Conservation (phyloP, 495 filamentous ascomycete species). For the Neurospora hispaniola region DNA sequence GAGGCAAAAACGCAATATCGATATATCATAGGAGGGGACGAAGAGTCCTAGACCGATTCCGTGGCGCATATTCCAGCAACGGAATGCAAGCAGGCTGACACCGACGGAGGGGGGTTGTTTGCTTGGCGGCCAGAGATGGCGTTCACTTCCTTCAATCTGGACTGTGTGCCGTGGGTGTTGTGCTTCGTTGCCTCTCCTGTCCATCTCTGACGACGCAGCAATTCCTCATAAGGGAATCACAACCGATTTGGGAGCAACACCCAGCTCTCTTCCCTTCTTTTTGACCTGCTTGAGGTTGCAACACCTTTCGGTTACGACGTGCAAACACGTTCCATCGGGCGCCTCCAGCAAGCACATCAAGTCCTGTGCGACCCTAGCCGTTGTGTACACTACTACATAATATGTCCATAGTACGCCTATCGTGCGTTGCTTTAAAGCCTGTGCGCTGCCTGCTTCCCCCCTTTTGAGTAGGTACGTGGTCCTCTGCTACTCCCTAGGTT, state of each 20-base stretch:
- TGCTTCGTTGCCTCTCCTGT: neutral
- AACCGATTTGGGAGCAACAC: neutral
- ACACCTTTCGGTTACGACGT: neutral
- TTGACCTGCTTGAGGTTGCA: neutral
- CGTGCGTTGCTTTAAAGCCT: neutral
- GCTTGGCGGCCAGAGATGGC: neutral
- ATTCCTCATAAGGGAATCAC: neutral
- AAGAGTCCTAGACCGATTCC: neutral
- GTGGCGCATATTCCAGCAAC: neutral
- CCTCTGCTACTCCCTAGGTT: too few relatives aligned
- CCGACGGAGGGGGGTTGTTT: neutral
- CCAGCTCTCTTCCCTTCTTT: neutral
- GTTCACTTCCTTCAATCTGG: neutral
- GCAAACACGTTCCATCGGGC: neutral
- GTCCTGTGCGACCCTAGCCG: neutral
- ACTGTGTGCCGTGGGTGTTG: neutral
- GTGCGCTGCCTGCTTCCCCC: neutral
- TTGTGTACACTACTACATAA: neutral
- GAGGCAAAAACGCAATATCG: neutral
- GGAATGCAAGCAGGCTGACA: neutral
- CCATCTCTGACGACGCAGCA: neutral
- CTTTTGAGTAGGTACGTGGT: too few relatives aligned
- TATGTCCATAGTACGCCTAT: neutral
- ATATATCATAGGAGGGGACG: neutral
- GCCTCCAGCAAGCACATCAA: neutral